These are phyloP conservation scores for Debaryomyces singareniensis DNA, from an alignment of 1,139 yeast genomes.

Conservation along the genomic window DNA sequence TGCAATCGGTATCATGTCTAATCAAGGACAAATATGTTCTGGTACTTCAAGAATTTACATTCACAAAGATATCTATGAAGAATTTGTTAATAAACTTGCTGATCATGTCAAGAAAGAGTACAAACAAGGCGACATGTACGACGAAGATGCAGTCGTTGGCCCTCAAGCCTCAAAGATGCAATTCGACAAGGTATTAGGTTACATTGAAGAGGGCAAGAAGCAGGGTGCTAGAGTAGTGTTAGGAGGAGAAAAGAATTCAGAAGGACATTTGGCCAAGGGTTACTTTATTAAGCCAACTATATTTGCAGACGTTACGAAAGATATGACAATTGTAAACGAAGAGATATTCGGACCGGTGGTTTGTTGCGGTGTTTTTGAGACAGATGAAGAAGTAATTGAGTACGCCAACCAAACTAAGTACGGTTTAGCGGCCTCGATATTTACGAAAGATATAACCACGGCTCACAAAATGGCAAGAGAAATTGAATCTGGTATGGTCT, in stretches of 20 bases:
- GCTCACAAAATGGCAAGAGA: constrained; percentile 43
- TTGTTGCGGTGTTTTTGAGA: constrained; percentile 42
- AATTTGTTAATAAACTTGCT: constrained; percentile 42
- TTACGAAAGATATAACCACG: constrained; percentile 48
- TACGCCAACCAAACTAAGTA: constrained; percentile 48
- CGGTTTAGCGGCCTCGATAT: constrained; percentile 72
- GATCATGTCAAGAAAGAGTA: constrained; percentile 35
- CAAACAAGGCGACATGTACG: constrained; percentile 56
- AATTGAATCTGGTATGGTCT: constrained; percentile 49
- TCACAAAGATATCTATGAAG: constrained; percentile 36
- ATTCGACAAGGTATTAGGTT: constrained; percentile 50
- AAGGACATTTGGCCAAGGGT: constrained; percentile 35
- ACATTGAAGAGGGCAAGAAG: constrained; percentile 46
- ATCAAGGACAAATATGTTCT: constrained; percentile 52
- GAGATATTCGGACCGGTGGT: constrained; percentile 62
- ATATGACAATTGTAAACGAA: constrained; percentile 49
- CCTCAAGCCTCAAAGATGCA: constrained; percentile 73
- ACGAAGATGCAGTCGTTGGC: constrained; percentile 57
- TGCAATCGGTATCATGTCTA: constrained; percentile 75
- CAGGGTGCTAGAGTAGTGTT: constrained; percentile 49
- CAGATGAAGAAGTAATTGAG: constrained; percentile 48
- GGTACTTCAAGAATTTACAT: constrained; percentile 41
- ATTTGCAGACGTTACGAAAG: constrained; percentile 46
- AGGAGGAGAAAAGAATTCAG: constrained; percentile 40
- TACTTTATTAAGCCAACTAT: constrained; percentile 49